These are phyloP conservation scores for Cryptomeria japonica DNA, from an alignment of 75 land plant species.

Conservation along the genomic window DNA sequence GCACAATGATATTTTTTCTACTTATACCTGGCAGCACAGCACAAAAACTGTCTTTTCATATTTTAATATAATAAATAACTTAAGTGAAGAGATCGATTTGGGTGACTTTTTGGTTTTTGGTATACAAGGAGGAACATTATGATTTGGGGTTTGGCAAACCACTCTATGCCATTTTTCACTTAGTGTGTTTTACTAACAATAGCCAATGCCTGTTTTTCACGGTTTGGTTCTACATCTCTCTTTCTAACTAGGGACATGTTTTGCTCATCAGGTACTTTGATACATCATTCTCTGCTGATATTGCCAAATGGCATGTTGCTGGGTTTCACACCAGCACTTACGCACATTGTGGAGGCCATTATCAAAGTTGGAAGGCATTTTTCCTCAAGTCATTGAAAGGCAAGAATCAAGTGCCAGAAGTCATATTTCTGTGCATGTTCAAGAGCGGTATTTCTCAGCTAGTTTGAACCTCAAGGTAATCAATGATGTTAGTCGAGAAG, in stretches of 20 bases:
- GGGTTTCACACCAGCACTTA: slow-evolving; percentile 6
- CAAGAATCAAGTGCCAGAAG: background rate
- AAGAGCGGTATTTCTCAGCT: background rate
- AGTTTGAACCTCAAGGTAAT: slow-evolving; percentile 15
- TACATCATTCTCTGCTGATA: background rate
- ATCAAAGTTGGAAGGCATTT: background rate
- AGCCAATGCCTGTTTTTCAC: background rate
- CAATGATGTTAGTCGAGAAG: background rate
- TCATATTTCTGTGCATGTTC: background rate
- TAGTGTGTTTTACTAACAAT: background rate
- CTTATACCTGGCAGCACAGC: background rate
- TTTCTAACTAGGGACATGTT: background rate
- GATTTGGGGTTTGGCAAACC: background rate
- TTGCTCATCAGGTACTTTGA: background rate
- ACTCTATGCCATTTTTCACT: background rate
- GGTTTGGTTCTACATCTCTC: background rate
- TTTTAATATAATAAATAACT: background rate
- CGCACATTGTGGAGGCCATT: slow-evolving; percentile 18
- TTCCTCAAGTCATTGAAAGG: background rate
- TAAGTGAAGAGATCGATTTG: background rate
- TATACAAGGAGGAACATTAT: background rate
- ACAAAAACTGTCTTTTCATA: background rate
- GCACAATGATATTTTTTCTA: background rate
- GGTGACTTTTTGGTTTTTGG: background rate
- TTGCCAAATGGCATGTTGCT: slow-evolving; percentile 24